Evolutionary conservation across 371 early-diverging fungal genomes (phyloP).

Genomic region (Mortierella sp.): DNA sequence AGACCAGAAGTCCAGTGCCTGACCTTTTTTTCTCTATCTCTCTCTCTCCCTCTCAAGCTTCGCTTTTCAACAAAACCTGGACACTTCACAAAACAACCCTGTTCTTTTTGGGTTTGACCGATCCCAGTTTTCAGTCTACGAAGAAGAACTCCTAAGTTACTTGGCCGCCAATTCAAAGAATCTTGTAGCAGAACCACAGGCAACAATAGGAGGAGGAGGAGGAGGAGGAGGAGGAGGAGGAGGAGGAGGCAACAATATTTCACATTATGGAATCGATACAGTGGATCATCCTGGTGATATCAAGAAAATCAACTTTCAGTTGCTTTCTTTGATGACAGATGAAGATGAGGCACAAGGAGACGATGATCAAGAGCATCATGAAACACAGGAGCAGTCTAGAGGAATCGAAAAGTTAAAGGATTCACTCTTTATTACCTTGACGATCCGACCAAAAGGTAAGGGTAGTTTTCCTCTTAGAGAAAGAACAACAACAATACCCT

Average conservation of each 20-base stretch:
- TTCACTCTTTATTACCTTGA: slow-evolving; percentile 29
- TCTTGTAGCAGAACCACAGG: background rate
- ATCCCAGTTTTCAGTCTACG: slow-evolving; percentile 11
- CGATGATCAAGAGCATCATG: background rate
- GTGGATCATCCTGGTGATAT: slow-evolving; percentile 39
- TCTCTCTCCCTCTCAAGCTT: slow-evolving; percentile 3
- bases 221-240: too few relatives aligned
- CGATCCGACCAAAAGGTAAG: slow-evolving; percentile 43
- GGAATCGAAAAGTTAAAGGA: background rate
- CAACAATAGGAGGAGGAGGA: too few relatives aligned
- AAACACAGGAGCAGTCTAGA: background rate
- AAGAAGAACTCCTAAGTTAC: slow-evolving; percentile 32
- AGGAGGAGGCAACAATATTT: too few relatives aligned
- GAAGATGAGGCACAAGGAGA: background rate
- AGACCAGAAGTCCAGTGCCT: too few relatives aligned
- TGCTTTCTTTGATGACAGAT: slow-evolving; percentile 7
- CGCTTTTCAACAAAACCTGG: slow-evolving; percentile 43
- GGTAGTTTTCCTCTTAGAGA: background rate
- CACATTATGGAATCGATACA: slow-evolving; percentile 11
- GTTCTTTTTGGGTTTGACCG: slow-evolving; percentile 27
- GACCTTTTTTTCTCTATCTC: background rate
- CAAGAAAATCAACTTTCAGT: slow-evolving; percentile 18
- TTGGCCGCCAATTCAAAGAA: slow-evolving; percentile 37
- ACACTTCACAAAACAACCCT: slow-evolving; percentile 42
- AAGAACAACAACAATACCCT: slow-evolving; percentile 16